Evolutionary conservation across 345 rosid genomes (phyloP), one percentile per base, ranked within the genome.

Genomic region (Theobroma cacao): DNA sequence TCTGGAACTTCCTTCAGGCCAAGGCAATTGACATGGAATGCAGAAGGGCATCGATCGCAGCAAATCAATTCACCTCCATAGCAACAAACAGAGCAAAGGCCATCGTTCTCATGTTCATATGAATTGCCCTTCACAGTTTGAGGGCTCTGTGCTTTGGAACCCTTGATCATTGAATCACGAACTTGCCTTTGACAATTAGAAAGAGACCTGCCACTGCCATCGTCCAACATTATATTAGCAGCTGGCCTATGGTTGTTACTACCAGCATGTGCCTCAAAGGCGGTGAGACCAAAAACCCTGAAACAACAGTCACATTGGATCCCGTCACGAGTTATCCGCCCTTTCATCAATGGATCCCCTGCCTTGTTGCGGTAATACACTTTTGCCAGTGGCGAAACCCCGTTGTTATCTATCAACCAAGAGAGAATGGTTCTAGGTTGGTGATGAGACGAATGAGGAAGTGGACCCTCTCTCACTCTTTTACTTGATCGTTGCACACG

Each of bases 31-130:
- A 68, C 26, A 24, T 88, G 88, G 79, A 84, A 88, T 1, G 87
- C 75, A 18, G 95, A 83, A 38, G 93, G 92, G 76, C 97, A 91
- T 5, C 71, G 76, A 73, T 89, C 92, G 61, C 95, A 90, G 11
- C 89, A 79, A 40, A 92, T 58, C 4, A 92, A 78, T 1, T 88
- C 88, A 43, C 93, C 95, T 17, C 90, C 92, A 18, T 64, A 48
- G 24, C 77, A 87, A 78, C 97, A 89, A 28, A 76, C 72, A 34
- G 86, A 87, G 24, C 89, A 89, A n/a, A 82, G 78, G 0, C 55
- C 77, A 34, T 77, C 79, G 60, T 76, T 79, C 66, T 38, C 24
- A 6, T 69, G 77, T 31, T 59, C 45, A 61, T n/a, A 34, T 17
- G 22, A 59, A 12, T 4, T 17, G 28, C 15, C 31, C 77, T 58